Evolutionary conservation across 2,329 filamentous ascomycete genomes (phyloP).

Genomic region (Fusarium citri): DNA sequence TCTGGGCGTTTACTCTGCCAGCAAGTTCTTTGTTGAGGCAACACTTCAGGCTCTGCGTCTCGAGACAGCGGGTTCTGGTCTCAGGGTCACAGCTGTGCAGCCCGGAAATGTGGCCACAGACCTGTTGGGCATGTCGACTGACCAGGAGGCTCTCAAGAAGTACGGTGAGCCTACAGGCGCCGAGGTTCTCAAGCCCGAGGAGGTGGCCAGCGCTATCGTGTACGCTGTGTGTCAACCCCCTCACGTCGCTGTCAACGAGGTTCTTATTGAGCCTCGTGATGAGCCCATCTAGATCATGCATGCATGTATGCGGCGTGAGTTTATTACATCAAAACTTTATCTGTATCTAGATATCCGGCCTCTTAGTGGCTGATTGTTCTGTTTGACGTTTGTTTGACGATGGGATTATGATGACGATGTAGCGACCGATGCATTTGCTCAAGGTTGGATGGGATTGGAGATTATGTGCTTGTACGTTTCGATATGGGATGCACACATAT

Average conservation of each 20-base stretch:
- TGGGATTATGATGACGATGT: constrained; percentile 37
- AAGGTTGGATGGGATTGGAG: constrained; percentile 30
- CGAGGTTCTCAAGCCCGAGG: constrained; percentile 77
- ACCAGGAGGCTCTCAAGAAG: constrained; percentile 80
- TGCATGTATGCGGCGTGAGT: constrained; percentile 1
- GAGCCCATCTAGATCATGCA: constrained; percentile 70
- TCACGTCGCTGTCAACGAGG: constrained; percentile 83
- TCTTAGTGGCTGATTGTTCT: constrained; percentile 20
- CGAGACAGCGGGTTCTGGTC: constrained; percentile 78
- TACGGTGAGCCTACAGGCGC: constrained; percentile 81
- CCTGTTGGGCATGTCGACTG: constrained; percentile 78
- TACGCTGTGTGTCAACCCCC: constrained; percentile 79
- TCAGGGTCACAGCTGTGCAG: constrained; percentile 80
- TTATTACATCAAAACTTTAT: not conserved
- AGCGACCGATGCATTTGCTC: constrained; percentile 36
- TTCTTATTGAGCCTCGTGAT: constrained; percentile 81
- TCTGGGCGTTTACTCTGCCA: constrained; percentile 83
- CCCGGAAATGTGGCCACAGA: constrained; percentile 82
- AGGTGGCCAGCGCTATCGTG: constrained; percentile 78
- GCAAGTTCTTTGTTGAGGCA: constrained; percentile 88
- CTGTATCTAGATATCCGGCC: constrained; percentile 34
- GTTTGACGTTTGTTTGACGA: constrained; percentile 21
- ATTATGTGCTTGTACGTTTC: constrained; percentile 35
- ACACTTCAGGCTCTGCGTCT: constrained; percentile 80
- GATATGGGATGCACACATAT: constrained; percentile 34